Conservation (phyloP, 2,329 filamentous ascomycete genomes). For the Lachnellula occidentalis region DNA sequence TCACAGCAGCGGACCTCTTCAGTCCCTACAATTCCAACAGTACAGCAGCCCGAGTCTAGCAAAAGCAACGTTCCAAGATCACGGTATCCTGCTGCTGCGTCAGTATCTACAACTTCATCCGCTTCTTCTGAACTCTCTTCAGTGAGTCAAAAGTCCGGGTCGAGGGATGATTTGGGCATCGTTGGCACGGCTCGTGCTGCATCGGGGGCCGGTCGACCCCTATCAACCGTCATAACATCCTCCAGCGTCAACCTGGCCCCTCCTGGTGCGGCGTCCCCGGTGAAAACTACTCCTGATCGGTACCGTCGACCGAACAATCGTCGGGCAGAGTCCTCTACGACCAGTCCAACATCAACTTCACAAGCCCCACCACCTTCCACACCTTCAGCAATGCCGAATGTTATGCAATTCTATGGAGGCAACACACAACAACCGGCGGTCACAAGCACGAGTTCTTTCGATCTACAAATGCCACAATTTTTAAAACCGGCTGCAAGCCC, state of each 20-base stretch:
- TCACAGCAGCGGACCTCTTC: slow-evolving; percentile 51
- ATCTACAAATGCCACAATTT: slow-evolving; percentile 26
- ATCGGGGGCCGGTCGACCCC: slow-evolving; percentile 25
- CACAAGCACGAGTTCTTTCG: slow-evolving; percentile 19
- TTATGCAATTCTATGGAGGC: slow-evolving; percentile 50
- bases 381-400: slow-evolving; percentile 48
- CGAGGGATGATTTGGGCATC: slow-evolving; percentile 49
- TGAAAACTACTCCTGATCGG: slow-evolving; percentile 72
- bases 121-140: slow-evolving; percentile 32
- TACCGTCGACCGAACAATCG: slow-evolving; percentile 66
- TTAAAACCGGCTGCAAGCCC: slow-evolving; percentile 13
- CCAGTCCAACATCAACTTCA: slow-evolving; percentile 22
- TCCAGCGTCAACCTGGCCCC: slow-evolving; percentile 46
- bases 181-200: slow-evolving; percentile 31
- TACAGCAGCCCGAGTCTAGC: slow-evolving; percentile 29
- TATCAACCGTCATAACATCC: slow-evolving; percentile 38
- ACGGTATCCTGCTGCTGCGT: slow-evolving; percentile 44
- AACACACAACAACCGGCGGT: slow-evolving; percentile 27
- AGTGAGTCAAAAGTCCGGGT: slow-evolving; percentile 39
- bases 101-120: slow-evolving; percentile 41
- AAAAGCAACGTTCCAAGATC: slow-evolving; percentile 32
- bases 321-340: slow-evolving; percentile 36
- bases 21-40: slow-evolving; percentile 42
- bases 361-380: slow-evolving; percentile 40
- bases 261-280: slow-evolving; percentile 41